Evolutionary conservation across 768 basidiomycete species (phyloP).

Genomic region (Boletus vinaceobasis): DNA sequence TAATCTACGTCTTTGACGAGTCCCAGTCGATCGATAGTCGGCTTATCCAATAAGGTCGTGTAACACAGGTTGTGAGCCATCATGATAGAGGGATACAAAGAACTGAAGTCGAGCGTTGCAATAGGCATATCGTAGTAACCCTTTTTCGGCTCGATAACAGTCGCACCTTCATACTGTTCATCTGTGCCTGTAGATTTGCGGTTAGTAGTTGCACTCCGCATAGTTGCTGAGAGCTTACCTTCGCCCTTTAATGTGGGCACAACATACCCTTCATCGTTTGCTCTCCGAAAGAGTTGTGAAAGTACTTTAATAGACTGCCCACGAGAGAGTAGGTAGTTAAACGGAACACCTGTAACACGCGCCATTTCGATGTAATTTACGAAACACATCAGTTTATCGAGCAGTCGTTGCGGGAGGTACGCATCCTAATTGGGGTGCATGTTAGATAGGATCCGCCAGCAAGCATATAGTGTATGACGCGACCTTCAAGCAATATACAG

Average conservation of each 20-base stretch:
- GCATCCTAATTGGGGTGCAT: slow-evolving; percentile 64
- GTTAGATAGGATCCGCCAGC: slow-evolving; percentile 1
- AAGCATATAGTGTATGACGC: background rate
- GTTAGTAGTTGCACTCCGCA: background rate
- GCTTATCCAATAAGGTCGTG: slow-evolving; percentile 86
- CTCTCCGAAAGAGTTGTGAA: slow-evolving; percentile 91
- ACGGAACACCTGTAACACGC: slow-evolving; percentile 99
- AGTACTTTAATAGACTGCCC: slow-evolving; percentile 99
- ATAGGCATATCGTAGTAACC: slow-evolving; percentile 97
- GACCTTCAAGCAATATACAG: slow-evolving; percentile 98
- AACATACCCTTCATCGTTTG: slow-evolving; percentile 87
- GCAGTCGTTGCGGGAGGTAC: slow-evolving; percentile 90
- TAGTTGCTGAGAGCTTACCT: slow-evolving; percentile 42
- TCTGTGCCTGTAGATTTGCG: slow-evolving; percentile 60
- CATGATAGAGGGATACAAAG: slow-evolving; percentile 99
- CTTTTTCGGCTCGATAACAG: slow-evolving; percentile 94
- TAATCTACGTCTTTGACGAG: slow-evolving; percentile 88
- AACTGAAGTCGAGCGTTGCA: slow-evolving; percentile 97
- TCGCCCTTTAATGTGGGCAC: slow-evolving; percentile 84
- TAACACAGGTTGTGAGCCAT: slow-evolving; percentile 99
- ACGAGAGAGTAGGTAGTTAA: slow-evolving; percentile 90
- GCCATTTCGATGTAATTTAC: slow-evolving; percentile 99
- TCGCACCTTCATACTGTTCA: slow-evolving; percentile 98
- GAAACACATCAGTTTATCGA: slow-evolving; percentile 99
- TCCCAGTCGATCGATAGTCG: slow-evolving; percentile 69